phyloP scores from a whole-genome alignment of 495 filamentous ascomycete genomes.

The Apodospora peruviana region DNA sequence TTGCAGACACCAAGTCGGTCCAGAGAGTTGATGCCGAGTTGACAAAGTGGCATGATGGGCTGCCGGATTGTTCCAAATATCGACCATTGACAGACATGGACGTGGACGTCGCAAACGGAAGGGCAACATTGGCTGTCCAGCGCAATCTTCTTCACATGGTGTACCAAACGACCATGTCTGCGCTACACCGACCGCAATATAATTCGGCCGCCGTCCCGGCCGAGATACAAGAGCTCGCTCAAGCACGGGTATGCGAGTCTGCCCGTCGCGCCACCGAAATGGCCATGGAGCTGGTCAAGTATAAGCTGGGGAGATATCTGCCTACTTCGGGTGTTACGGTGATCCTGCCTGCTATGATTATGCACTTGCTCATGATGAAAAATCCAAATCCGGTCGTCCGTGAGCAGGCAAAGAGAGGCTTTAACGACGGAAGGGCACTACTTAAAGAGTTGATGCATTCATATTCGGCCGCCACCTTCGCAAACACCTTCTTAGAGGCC shows the following conservation, averaged over 20 bases:
- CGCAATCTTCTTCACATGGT: conserved; percentile 80
- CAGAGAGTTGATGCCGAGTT: conserved; percentile 67
- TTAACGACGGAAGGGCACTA: conserved; percentile 80
- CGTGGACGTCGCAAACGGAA: conserved; percentile 37
- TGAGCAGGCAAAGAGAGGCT: conserved; percentile 64
- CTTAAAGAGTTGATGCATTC: conserved; percentile 74
- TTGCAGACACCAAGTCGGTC: conserved; percentile 69
- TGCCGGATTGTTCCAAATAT: conserved; percentile 65
- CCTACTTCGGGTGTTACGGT: conserved; percentile 87
- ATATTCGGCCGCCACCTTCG: conserved; percentile 83
- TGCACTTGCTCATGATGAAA: conserved; percentile 86
- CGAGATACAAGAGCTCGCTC: conserved; percentile 70
- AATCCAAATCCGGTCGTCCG: conserved; percentile 54
- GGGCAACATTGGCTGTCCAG: conserved; percentile 58
- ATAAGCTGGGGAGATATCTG: conserved; percentile 68
- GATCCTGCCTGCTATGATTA: conserved; percentile 83
- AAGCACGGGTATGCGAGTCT: conserved; percentile 70
- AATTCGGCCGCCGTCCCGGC: conserved; percentile 38
- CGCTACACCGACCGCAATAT: conserved; percentile 79
- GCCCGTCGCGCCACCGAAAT: conserved; percentile 77
- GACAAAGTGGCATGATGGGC: conserved; percentile 61
- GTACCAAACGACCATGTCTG: conserved; percentile 79
- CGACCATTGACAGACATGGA: conserved; percentile 38
- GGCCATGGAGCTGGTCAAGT: conserved; percentile 61
- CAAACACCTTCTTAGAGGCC: conserved; percentile 77